phyloP scores from a whole-genome alignment of 2,329 filamentous ascomycete genomes.

The Exophiala viscosa region DNA sequence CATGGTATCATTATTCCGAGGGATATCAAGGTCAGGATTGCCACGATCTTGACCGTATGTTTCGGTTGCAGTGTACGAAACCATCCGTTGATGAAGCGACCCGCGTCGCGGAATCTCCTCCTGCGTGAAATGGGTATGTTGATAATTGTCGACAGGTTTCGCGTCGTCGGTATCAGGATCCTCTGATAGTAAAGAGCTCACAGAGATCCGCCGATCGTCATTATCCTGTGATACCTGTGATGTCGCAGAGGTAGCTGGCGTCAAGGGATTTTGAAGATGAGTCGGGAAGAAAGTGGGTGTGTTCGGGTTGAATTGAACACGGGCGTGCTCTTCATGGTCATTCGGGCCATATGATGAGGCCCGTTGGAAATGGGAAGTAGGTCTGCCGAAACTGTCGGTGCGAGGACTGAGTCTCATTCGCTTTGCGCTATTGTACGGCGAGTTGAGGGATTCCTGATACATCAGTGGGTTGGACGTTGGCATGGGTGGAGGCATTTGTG shows the following conservation, averaged over 20 bases:
- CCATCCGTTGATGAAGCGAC: conserved; percentile 28
- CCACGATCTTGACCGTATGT: conserved; percentile 71
- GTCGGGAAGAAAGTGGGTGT: conserved; percentile 27
- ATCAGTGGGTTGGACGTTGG: conserved; percentile 25
- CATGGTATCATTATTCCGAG: conserved; percentile 65
- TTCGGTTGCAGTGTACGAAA: conserved; percentile 28
- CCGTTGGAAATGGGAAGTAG: conserved; percentile 10
- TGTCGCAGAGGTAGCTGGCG: conserved; percentile 39
- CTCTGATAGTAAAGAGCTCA: conserved; percentile 61
- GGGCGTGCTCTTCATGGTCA: conserved; percentile 21
- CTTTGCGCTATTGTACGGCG: conserved; percentile 27
- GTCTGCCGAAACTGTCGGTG: conserved; percentile 22
- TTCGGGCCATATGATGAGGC: conserved; percentile 24
- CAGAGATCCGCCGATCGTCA: conserved; percentile 56
- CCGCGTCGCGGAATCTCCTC: conserved; percentile 24
- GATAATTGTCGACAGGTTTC: conserved; percentile 4
- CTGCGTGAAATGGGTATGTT: conserved; percentile 9
- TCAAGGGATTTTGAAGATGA: conserved; percentile 38
- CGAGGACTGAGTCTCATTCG: conserved; percentile 27
- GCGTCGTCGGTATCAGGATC: conserved; percentile 38
- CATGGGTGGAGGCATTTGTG: conserved; percentile 28
- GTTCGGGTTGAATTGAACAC: conserved; percentile 24
- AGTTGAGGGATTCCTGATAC: conserved; percentile 22
- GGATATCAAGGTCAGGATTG: conserved; percentile 64
- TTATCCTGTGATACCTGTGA: conserved; percentile 30